These are phyloP conservation scores for Emergomyces pasteurianus DNA, from an alignment of 2,329 filamentous ascomycete genomes.

Conservation along the genomic window DNA sequence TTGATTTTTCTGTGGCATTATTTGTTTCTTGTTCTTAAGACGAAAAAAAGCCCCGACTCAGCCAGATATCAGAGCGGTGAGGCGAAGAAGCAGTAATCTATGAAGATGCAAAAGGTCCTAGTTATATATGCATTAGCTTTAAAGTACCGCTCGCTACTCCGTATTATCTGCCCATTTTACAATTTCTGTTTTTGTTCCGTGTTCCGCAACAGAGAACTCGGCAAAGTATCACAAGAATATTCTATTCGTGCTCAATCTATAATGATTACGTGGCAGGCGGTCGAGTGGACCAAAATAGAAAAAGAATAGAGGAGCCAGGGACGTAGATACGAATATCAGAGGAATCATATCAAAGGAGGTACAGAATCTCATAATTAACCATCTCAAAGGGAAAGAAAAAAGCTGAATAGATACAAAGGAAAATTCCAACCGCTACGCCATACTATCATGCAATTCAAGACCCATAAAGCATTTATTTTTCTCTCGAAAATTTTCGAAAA, in stretches of 20 bases:
- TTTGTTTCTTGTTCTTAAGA: neutral
- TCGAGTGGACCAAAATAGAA: neutral
- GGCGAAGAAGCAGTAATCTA: neutral
- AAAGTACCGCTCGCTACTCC: no score
- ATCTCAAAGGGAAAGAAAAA: constrained; percentile 2
- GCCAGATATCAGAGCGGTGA: neutral
- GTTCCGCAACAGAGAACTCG: neutral
- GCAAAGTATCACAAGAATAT: neutral
- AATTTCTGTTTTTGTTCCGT: neutral
- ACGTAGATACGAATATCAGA: neutral
- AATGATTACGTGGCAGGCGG: neutral
- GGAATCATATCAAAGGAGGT: neutral
- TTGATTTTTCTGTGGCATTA: neutral
- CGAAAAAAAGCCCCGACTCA: neutral
- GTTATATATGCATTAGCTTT: neutral
- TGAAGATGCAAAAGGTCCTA: neutral
- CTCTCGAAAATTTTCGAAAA: neutral
- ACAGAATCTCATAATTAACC: neutral
- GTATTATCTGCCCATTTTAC: neutral
- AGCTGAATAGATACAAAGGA: constrained; percentile 2
- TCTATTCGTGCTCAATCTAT: neutral
- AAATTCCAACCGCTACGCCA: constrained; percentile 10
- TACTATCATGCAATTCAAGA: constrained; percentile 8
- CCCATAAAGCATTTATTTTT: constrained; percentile 1
- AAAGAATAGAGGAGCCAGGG: constrained; percentile 2